phyloP scores from a whole-genome alignment of 2,329 filamentous ascomycete genomes.

The Sclerotinia minor region DNA sequence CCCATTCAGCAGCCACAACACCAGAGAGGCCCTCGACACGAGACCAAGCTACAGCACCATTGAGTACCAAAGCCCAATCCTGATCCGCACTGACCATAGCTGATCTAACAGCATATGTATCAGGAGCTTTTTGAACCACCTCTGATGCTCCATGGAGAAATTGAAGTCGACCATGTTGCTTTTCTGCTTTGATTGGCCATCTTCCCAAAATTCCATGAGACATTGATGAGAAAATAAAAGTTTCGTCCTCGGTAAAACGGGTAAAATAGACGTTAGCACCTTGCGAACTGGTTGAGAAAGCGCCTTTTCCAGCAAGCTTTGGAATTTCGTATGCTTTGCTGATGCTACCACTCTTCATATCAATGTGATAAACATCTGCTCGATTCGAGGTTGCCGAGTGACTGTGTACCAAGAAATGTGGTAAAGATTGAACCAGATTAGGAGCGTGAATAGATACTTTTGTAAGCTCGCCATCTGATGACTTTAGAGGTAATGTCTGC shows the following conservation, averaged over 20 bases:
- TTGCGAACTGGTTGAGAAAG: constrained; percentile 75
- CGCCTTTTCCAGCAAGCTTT: constrained; percentile 65
- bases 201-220: constrained; percentile 75
- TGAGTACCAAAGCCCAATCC: constrained; percentile 82
- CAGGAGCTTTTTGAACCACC: constrained; percentile 68
- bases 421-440: constrained; percentile 65
- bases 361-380: constrained; percentile 83
- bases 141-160: constrained; percentile 72
- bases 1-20: constrained; percentile 77
- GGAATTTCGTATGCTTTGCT: constrained; percentile 81
- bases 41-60: constrained; percentile 78
- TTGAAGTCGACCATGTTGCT: constrained; percentile 47
- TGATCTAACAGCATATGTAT: constrained; percentile 74
- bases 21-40: constrained; percentile 81
- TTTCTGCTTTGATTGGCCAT: constrained; percentile 61
- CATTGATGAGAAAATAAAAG: constrained; percentile 70
- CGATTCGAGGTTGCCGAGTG: constrained; percentile 69
- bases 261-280: constrained; percentile 88
- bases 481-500: constrained; percentile 54
- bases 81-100: constrained; percentile 66
- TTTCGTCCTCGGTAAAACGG: constrained; percentile 72
- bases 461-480: constrained; percentile 53
- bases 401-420: constrained; percentile 85
- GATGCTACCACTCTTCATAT: constrained; percentile 67
- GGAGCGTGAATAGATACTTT: constrained; percentile 70